These are phyloP conservation scores for Pugionium cornutum DNA, from an alignment of 345 rosid species.

Conservation along the genomic window DNA sequence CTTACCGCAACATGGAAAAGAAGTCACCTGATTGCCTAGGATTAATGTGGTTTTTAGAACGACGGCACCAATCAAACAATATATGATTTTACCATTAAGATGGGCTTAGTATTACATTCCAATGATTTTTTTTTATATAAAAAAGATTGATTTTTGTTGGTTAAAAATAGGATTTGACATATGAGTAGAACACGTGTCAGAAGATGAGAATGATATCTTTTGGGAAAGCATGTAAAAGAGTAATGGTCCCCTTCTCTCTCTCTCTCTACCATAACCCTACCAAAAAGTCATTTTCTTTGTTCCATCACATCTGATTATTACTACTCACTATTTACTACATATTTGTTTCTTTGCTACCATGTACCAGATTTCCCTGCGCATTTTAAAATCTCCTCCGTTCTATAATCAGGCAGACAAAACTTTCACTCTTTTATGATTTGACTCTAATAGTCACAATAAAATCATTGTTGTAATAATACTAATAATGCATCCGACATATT, in stretches of 20 bases:
- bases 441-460: neutral
- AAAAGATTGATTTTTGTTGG: too few species aligned
- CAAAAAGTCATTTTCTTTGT: slow-evolving; percentile 29
- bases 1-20: too few species aligned
- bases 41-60: too few species aligned
- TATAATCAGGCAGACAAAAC: slow-evolving; percentile 37
- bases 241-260: slow-evolving; percentile 32
- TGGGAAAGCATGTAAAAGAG: slow-evolving; percentile 30
- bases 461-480: slow-evolving; percentile 3
- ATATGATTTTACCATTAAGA: too few species aligned
- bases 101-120: too few species aligned
- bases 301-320: slow-evolving; percentile 44
- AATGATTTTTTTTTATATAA: too few species aligned
- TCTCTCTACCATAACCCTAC: slow-evolving; percentile 19
- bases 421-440: slow-evolving; percentile 38
- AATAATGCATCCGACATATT: slow-evolving; percentile 23
- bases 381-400: neutral
- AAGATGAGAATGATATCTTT: slow-evolving; percentile 31
- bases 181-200: slow-evolving; percentile 38
- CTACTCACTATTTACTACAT: slow-evolving; percentile 32
- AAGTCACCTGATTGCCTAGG: too few species aligned
- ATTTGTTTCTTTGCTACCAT: slow-evolving; percentile 16
- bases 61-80: too few species aligned
- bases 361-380: slow-evolving; percentile 9
- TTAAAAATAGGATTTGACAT: slow-evolving; percentile 24